These are phyloP conservation scores for Talaromyces sp. DNA, from an alignment of 2,329 filamentous ascomycete species.

Conservation along the genomic window DNA sequence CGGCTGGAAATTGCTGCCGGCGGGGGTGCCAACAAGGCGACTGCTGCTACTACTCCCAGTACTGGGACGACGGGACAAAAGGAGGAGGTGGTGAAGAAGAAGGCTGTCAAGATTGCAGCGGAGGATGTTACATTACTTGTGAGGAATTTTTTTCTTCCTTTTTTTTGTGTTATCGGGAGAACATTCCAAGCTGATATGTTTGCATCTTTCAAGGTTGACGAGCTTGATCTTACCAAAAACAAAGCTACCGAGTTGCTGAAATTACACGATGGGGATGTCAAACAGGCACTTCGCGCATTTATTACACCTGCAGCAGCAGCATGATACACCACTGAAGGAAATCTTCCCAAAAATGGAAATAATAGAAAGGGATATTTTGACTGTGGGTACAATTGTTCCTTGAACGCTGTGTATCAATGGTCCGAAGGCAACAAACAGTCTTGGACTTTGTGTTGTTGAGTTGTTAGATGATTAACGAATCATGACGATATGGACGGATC, in stretches of 20 bases:
- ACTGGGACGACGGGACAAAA: conserved; percentile 23
- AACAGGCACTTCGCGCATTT: conserved; percentile 39
- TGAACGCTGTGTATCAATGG: not conserved
- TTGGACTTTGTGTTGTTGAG: not conserved
- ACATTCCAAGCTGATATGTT: not conserved
- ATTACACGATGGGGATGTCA: conserved; percentile 42
- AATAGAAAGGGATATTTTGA: not conserved
- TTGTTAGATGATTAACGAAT: not conserved
- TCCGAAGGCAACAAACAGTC: not conserved
- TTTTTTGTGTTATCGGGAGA: not conserved
- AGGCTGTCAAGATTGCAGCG: conserved; percentile 41
- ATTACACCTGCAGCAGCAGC: conserved; percentile 22
- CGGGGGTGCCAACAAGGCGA: conserved; percentile 6
- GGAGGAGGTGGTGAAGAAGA: conserved; percentile 31
- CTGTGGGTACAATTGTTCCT: not conserved
- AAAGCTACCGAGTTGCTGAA: conserved; percentile 46
- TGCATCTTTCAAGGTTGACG: conserved; percentile 31
- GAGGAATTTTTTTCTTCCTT: conserved; percentile 14
- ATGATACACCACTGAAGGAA: not conserved
- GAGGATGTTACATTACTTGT: conserved; percentile 46
- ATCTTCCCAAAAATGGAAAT: not conserved
- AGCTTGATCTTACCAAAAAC: conserved; percentile 42
- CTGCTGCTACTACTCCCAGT: conserved; percentile 13
- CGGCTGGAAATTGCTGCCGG: conserved; percentile 39
- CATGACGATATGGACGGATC: not conserved